phyloP scores from a whole-genome alignment of 2,329 filamentous ascomycete genomes.

The Ophiostoma sp. region DNA sequence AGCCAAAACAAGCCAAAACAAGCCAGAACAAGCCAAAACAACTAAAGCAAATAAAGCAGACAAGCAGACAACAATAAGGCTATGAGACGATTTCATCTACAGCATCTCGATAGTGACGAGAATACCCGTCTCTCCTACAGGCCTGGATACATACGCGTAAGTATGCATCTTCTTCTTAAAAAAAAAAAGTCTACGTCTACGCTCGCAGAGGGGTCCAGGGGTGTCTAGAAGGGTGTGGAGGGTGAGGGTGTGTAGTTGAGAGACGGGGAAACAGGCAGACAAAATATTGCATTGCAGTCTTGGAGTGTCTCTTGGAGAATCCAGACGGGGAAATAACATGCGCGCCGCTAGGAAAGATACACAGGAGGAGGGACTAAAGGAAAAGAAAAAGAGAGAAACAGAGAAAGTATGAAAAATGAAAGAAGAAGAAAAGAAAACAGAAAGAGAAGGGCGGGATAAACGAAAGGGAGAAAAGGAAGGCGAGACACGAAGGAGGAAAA shows the following conservation, averaged over 20 bases:
- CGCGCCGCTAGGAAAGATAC: conserved; percentile 7
- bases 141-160: too few relatives aligned
- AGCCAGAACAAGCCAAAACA: too few relatives aligned
- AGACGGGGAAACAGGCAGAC: neutral
- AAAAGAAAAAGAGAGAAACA: neutral
- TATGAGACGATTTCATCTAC: too few relatives aligned
- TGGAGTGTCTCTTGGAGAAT: conserved; percentile 10
- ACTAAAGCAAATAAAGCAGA: too few relatives aligned
- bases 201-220: neutral
- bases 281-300: neutral
- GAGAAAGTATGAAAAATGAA: neutral
- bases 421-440: neutral
- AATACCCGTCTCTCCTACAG: too few relatives aligned
- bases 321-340: conserved; percentile 15
- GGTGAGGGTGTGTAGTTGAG: neutral
- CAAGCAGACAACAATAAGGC: too few relatives aligned
- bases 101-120: too few relatives aligned
- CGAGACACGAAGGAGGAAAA: neutral
- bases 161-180: too few relatives aligned
- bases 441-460: neutral
- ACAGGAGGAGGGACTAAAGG: neutral
- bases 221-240: neutral
- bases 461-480: neutral
- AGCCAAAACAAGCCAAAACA: too few relatives aligned
- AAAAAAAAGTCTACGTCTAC: too few relatives aligned